Percentiles rank a stretch among this genome's conserved stretches.
phyloP scores from a whole-genome alignment of 495 filamentous ascomycete species.

The Aspergillus diversus region DNA sequence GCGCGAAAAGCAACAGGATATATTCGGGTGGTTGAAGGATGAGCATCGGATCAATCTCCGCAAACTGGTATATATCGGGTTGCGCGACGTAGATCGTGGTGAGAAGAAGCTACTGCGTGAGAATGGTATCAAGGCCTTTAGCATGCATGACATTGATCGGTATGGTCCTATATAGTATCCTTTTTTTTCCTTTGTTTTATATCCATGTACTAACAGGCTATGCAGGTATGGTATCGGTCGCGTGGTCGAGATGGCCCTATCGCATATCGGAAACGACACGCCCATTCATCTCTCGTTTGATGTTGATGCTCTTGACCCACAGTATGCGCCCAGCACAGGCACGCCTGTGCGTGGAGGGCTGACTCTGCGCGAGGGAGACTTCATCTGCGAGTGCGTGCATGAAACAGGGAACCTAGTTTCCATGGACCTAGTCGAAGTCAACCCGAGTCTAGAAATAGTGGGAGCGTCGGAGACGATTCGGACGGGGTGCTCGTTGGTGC shows the following conservation, averaged over 20 bases:
- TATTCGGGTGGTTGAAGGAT: conserved; percentile 86
- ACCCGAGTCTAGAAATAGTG: conserved; percentile 77
- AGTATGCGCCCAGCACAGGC: conserved; percentile 94
- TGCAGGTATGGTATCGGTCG: conserved; percentile 84
- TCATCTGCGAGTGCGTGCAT: conserved; percentile 95
- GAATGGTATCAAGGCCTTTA: conserved; percentile 91
- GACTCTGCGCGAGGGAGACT: conserved; percentile 95
- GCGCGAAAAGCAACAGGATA: conserved; percentile 66
- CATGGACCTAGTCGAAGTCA: conserved; percentile 96
- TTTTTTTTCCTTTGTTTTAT: neutral
- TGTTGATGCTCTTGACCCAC: conserved; percentile 93
- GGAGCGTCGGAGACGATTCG: conserved; percentile 88
- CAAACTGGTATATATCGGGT: conserved; percentile 96
- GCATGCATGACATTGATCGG: conserved; percentile 97
- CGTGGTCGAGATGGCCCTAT: conserved; percentile 96
- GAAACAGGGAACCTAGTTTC: conserved; percentile 89
- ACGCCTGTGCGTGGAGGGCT: conserved; percentile 95
- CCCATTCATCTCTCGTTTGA: conserved; percentile 98
- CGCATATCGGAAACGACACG: conserved; percentile 89
- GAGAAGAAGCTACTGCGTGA: conserved; percentile 91
- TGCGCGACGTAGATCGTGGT: conserved; percentile 86
- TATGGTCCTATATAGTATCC: conserved; percentile 32
- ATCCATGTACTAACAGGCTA: too few species aligned
- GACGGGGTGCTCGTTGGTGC: conserved; percentile 85
- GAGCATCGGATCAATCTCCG: conserved; percentile 66